A percentile compares a stretch with the other conserved stretches of the same genome.
phyloP scores from a whole-genome alignment of 208 protist genomes.

The Acanthamoeba sp. region DNA sequence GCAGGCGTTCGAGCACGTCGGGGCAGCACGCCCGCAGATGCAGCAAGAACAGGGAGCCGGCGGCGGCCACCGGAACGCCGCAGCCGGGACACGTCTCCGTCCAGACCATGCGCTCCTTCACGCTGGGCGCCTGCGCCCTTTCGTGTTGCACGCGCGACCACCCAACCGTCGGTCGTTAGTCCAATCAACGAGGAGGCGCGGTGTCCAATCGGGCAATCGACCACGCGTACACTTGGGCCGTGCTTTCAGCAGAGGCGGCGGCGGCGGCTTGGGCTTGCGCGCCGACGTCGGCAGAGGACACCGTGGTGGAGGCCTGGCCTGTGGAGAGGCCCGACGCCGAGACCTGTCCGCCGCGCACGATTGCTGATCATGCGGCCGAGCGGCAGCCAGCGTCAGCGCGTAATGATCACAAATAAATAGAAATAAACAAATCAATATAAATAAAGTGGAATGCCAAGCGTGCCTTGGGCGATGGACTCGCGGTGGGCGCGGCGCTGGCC shows the following conservation, averaged over 20 bases:
- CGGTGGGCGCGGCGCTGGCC: background rate
- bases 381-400: too few relatives aligned
- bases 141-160: too few relatives aligned
- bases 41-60: background rate
- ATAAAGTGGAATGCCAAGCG: background rate
- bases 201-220: too few relatives aligned
- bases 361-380: background rate
- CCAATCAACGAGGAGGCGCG: too few relatives aligned
- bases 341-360: background rate
- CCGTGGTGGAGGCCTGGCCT: background rate
- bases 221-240: too few relatives aligned
- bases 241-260: too few relatives aligned
- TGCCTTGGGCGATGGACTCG: slow-evolving; percentile 27
- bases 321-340: background rate
- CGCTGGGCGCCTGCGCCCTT: background rate
- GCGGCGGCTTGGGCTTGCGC: too few relatives aligned
- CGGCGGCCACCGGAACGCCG: background rate
- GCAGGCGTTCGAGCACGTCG: background rate
- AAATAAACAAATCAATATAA: too few relatives aligned
- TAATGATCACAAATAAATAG: too few relatives aligned
- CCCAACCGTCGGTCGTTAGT: too few relatives aligned
- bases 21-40: slow-evolving; percentile 16
- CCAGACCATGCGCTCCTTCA: slow-evolving; percentile 9
- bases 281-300: background rate
- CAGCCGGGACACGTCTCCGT: slow-evolving; percentile 33